Evolutionary conservation across 176 grass and related monocot species (phyloP), one percentile per base, ranked within the genome.

Genomic region (Carex kokanica): DNA sequence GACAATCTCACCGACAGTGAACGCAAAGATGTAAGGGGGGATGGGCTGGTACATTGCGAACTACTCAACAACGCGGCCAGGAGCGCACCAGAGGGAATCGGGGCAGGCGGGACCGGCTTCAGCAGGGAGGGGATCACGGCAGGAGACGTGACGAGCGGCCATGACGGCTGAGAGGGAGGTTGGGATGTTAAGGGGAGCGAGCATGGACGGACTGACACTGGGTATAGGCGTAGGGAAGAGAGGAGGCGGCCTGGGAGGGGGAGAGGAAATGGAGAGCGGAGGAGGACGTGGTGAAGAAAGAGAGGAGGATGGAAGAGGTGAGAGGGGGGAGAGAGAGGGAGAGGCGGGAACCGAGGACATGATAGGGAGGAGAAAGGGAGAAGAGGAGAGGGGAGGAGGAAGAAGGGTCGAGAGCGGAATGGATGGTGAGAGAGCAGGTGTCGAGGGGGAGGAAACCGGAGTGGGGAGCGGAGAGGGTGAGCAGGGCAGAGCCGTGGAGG

Each of bases 201-300:
- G 90, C 92, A 69, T 98, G 95, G 81, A 98, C 90, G 86, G 95
- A 90, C 4, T 94, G 92, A 74, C 95, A 98, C 89, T 98, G 95
- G 24, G 95, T 94, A 88, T 87, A 98, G 61, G 94, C 92, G 31
- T 93, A 98, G 14, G 69, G 83, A 5, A 45, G 40, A 24, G 20
- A 18, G 13, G 77, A 79, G 5, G 21, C 54, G 1, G 53, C 51
- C 32, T 79, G 79, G 14, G 58, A 64, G 18, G 79, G 79, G 20
- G 79, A 23, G 1, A 81, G 38, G 20, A 81, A 81, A 1, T 81
- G 79, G 1, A 81, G 57, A 11, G 79, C 79, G 0, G 79, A 65
- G 21, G 79, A 64, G n/a, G 36, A 64, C 36, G 11, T 17, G 12
- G 79, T 81, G 6, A 60, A 81, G 38, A 81, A 81, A 60, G 79